Percentiles rank a stretch among this genome's conserved stretches.
Conservation (phyloP, 1,284 basidiomycete species). For the Albatrellus sp. region DNA sequence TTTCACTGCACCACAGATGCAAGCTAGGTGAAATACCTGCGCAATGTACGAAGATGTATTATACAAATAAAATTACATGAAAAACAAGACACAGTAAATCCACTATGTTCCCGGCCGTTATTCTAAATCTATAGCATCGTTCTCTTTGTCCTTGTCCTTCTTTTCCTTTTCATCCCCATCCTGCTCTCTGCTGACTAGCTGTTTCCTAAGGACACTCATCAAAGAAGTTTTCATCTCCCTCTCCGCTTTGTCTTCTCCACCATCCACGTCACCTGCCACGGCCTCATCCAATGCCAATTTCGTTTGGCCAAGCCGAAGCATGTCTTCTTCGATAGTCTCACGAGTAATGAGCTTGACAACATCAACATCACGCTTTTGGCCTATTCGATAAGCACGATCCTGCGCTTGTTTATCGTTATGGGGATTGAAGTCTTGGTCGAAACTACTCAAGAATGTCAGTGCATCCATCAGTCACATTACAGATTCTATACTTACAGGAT, state of each 20-base stretch:
- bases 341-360: constrained; percentile 90
- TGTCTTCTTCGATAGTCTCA: constrained; percentile 94
- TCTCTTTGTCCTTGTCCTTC: constrained; percentile 5
- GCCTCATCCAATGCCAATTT: constrained; percentile 89
- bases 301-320: constrained; percentile 79
- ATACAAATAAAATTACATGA: constrained; percentile 9
- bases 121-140: constrained; percentile 4
- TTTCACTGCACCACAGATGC: not conserved
- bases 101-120: not conserved
- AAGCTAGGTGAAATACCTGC: not conserved
- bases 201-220: constrained; percentile 69
- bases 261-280: constrained; percentile 62
- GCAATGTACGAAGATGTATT: not conserved
- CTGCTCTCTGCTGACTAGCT: constrained; percentile 27
- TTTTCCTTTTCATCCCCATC: constrained; percentile 21
- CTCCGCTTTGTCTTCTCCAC: constrained; percentile 48
- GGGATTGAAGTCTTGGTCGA: constrained; percentile 96
- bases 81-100: constrained; percentile 6
- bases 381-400: constrained; percentile 97
- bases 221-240: constrained; percentile 72
- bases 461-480: constrained; percentile 2
- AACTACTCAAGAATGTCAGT: constrained; percentile 31
- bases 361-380: constrained; percentile 83
- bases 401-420: constrained; percentile 93
- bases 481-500: constrained; percentile 51